A percentile compares a stretch with the other conserved stretches of the same genome.
These are phyloP conservation scores for Xylaria longipes DNA, from an alignment of 495 filamentous ascomycete species.

Conservation along the genomic window DNA sequence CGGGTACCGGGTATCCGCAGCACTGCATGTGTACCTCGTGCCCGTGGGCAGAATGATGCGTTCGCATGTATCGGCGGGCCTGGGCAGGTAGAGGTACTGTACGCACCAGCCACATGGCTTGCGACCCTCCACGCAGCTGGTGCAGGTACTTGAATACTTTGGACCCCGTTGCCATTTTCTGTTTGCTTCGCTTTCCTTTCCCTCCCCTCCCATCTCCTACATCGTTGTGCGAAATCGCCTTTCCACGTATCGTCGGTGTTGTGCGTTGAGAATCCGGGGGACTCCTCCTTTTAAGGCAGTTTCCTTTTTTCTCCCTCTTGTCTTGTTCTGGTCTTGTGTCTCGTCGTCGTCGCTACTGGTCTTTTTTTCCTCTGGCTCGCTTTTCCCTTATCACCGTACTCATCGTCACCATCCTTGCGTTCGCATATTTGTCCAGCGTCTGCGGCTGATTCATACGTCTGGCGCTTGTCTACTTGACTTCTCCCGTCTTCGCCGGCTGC, in stretches of 20 bases:
- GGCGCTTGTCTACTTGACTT: slow-evolving; percentile 29
- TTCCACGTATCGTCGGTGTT: slow-evolving; percentile 42
- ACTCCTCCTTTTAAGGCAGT: slow-evolving; percentile 57
- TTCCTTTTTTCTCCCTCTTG: slow-evolving; percentile 51
- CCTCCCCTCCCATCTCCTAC: slow-evolving; percentile 40
- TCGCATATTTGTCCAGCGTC: slow-evolving; percentile 35
- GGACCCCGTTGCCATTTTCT: slow-evolving; percentile 33
- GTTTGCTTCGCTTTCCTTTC: slow-evolving; percentile 41
- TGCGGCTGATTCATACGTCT: slow-evolving; percentile 34
- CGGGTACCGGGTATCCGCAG: slow-evolving; percentile 4
- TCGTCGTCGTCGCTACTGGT: slow-evolving; percentile 36
- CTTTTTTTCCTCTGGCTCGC: slow-evolving; percentile 32
- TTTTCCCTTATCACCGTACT: slow-evolving; percentile 48
- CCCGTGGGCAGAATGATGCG: background rate
- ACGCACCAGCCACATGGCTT: slow-evolving; percentile 25
- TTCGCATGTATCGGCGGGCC: background rate
- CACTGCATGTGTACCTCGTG: slow-evolving; percentile 1
- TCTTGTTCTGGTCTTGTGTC: slow-evolving; percentile 31
- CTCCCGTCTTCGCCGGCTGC: slow-evolving; percentile 10
- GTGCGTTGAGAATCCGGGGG: slow-evolving; percentile 55
- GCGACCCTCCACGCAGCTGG: background rate
- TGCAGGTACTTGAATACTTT: slow-evolving; percentile 26
- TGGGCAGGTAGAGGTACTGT: slow-evolving; percentile 16
- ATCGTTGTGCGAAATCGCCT: slow-evolving; percentile 40
- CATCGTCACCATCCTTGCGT: slow-evolving; percentile 34